phyloP scores from a whole-genome alignment of 2,329 filamentous ascomycete species.

The Aureobasidium melanogenum region DNA sequence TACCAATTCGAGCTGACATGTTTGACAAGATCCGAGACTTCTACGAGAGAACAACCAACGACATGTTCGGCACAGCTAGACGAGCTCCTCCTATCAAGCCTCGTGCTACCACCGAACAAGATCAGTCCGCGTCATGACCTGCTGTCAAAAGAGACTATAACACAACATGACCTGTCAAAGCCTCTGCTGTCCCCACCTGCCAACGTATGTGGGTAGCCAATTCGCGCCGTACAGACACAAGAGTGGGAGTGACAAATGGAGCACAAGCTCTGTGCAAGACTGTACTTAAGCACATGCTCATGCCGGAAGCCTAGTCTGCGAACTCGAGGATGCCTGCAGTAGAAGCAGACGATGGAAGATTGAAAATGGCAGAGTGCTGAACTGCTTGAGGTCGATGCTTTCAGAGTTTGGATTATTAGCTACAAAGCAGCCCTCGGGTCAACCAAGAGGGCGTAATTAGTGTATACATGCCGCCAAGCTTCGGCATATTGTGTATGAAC shows the following conservation, averaged over 20 bases:
- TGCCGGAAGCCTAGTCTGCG: neutral
- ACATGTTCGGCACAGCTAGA: neutral
- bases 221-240: neutral
- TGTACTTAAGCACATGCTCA: neutral
- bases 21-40: neutral
- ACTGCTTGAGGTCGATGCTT: neutral
- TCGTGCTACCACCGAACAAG: neutral
- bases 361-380: too few species aligned
- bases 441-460: neutral
- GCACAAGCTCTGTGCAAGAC: neutral
- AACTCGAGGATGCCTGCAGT: neutral
- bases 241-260: neutral
- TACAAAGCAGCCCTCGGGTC: neutral
- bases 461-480: slow-evolving; percentile 2
- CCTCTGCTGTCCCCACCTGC: neutral
- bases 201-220: neutral
- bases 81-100: neutral
- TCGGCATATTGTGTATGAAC: neutral
- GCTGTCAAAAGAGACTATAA: neutral
- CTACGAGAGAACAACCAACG: slow-evolving; percentile 1
- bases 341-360: neutral
- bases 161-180: neutral
- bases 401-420: neutral
- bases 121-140: neutral
- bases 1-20: neutral